Evolutionary conservation across 495 filamentous ascomycete species (phyloP).

Genomic region (Penicillium cinerascens): DNA sequence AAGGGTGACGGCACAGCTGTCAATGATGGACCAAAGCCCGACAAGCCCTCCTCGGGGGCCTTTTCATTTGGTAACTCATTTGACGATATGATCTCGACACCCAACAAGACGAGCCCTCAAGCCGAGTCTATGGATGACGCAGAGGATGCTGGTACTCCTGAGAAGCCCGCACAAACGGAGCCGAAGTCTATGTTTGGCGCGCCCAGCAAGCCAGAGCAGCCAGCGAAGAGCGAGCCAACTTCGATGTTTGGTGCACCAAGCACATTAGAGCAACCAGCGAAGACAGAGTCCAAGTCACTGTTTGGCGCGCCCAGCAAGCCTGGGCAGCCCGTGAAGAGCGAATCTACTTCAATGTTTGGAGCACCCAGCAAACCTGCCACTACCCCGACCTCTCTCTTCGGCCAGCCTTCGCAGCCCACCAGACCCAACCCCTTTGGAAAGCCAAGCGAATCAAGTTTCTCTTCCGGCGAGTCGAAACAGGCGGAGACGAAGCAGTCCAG

Average conservation of each 20-base stretch:
- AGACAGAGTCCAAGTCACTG: neutral
- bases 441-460: conserved; percentile 34
- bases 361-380: conserved; percentile 31
- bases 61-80: conserved; percentile 35
- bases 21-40: conserved; percentile 55
- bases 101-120: conserved; percentile 22
- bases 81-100: conserved; percentile 23
- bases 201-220: conserved; percentile 23
- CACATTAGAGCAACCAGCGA: neutral
- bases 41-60: conserved; percentile 33
- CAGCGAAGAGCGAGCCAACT: conserved; percentile 24
- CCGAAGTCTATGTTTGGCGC: conserved; percentile 20
- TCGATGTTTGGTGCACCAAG: conserved; percentile 34
- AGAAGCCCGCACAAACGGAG: conserved; percentile 17
- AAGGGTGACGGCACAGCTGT: conserved; percentile 66
- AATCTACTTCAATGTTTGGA: conserved; percentile 20
- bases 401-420: conserved; percentile 23
- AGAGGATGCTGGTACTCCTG: conserved; percentile 26
- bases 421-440: conserved; percentile 30
- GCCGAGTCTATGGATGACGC: conserved; percentile 39
- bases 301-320: conserved; percentile 1
- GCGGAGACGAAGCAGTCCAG: conserved; percentile 35
- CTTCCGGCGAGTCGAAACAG: conserved; percentile 30
- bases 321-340: conserved; percentile 17
- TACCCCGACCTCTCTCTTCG: conserved; percentile 32